Percentiles rank a stretch among this genome's conserved stretches.
Evolutionary conservation across 2,329 filamentous ascomycete genomes (phyloP).

Genomic region (Penicillium corylophilum): DNA sequence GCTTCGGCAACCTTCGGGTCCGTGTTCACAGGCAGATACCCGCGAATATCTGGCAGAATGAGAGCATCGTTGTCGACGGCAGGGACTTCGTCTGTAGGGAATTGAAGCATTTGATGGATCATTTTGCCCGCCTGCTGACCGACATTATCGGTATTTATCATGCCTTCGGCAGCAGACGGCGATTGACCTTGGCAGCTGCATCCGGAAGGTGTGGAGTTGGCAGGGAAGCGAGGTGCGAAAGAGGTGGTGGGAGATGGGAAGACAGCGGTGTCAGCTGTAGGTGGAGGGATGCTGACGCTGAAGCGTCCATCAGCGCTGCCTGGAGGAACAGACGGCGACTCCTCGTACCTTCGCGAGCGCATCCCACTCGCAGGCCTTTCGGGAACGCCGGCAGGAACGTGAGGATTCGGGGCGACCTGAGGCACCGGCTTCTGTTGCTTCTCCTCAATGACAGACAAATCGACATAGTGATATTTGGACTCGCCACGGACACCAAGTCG

Average conservation of each 20-base stretch:
- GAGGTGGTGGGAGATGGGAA: conserved; percentile 43
- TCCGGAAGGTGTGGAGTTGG: conserved; percentile 17
- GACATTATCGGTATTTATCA: conserved; percentile 39
- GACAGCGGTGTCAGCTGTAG: conserved; percentile 38
- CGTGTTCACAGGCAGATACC: conserved; percentile 76
- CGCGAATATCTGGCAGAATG: conserved; percentile 78
- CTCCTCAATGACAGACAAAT: conserved; percentile 49
- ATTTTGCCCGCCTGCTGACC: conserved; percentile 38
- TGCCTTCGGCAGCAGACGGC: conserved; percentile 28
- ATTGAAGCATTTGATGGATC: conserved; percentile 42
- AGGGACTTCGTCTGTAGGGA: conserved; percentile 33
- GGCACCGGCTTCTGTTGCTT: conserved; percentile 38
- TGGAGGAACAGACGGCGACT: background rate
- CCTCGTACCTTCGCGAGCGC: conserved; percentile 31
- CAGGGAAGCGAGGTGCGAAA: conserved; percentile 33
- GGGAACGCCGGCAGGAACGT: conserved; percentile 14
- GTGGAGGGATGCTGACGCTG: conserved; percentile 34
- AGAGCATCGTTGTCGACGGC: conserved; percentile 67
- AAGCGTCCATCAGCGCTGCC: conserved; percentile 12
- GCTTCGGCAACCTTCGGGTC: conserved; percentile 85
- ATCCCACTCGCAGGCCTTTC: conserved; percentile 29
- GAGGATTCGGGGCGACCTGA: conserved; percentile 24
- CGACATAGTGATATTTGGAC: conserved; percentile 92
- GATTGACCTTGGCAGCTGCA: conserved; percentile 34
- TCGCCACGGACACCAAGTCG: conserved; percentile 90